These are phyloP conservation scores for Phoenix dactylifera DNA, from an alignment of 176 grass and related monocot genomes.

Conservation along the genomic window DNA sequence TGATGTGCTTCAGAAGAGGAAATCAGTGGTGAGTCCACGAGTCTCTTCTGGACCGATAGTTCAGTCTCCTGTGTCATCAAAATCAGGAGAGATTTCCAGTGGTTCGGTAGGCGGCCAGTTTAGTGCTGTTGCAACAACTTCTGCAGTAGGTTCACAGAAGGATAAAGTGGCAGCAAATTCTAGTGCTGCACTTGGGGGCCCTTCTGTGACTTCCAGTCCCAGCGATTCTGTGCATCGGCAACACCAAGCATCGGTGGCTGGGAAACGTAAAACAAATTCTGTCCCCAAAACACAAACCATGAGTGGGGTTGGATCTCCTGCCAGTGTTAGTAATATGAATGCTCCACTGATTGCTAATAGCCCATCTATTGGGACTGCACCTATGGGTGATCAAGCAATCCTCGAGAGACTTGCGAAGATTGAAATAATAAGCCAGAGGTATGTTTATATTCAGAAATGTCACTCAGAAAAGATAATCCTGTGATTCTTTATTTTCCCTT, in stretches of 20 bases:
- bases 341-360: constrained; percentile 55
- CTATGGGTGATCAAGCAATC: constrained; percentile 74
- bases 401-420: constrained; percentile 83
- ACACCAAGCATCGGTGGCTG: constrained; percentile 49
- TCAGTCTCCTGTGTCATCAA: constrained; percentile 91
- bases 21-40: constrained; percentile 36
- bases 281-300: constrained; percentile 49
- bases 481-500: too few species aligned
- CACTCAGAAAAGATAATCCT: too few species aligned
- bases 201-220: constrained; percentile 62
- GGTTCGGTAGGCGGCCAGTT: constrained; percentile 87
- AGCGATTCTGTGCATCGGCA: constrained; percentile 73
- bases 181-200: constrained; percentile 44
- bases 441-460: constrained; percentile 22
- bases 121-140: constrained; percentile 50
- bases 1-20: constrained; percentile 67
- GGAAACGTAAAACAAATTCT: constrained; percentile 60
- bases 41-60: constrained; percentile 62
- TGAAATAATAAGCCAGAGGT: constrained; percentile 54
- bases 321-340: constrained; percentile 89
- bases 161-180: constrained; percentile 72
- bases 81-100: constrained; percentile 92
- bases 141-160: constrained; percentile 65
- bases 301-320: constrained; percentile 81
- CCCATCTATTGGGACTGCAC: constrained; percentile 60